Evolutionary conservation across 306 rosid species (phyloP).

Genomic region (Betula pendula): DNA sequence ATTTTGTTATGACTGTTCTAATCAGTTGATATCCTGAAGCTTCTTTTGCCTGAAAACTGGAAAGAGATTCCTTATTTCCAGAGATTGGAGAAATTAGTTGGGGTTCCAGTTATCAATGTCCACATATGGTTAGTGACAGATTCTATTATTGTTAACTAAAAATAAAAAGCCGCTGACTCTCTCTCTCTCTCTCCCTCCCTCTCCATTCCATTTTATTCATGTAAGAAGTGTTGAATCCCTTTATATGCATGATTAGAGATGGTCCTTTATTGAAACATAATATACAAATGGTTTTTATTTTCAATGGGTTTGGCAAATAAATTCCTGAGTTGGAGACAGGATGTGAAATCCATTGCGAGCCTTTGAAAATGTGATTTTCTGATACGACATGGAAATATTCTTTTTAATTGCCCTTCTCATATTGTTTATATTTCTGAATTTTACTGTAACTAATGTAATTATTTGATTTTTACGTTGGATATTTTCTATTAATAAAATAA

Average conservation of each 20-base stretch:
- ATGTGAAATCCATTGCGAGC: constrained; percentile 5
- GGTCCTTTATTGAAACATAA: constrained; percentile 8
- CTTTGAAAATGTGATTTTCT: constrained; percentile 7
- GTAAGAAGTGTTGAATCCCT: constrained; percentile 6
- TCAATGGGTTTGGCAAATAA: constrained; percentile 13
- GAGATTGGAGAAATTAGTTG: constrained; percentile 86
- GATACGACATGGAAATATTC: constrained; percentile 10
- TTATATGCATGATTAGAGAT: neutral
- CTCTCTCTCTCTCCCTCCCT: neutral
- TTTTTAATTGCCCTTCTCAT: neutral
- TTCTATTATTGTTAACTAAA: constrained; percentile 7
- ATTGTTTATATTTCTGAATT: constrained; percentile 6
- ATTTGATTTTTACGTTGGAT: neutral
- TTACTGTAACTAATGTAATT: neutral
- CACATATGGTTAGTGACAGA: constrained; percentile 78
- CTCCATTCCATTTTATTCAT: constrained; percentile 12
- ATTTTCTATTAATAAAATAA: neutral
- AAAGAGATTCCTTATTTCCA: constrained; percentile 86
- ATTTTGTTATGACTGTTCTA: constrained; percentile 16
- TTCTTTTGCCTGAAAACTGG: constrained; percentile 84
- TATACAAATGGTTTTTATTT: constrained; percentile 8
- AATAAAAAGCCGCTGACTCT: constrained; percentile 1
- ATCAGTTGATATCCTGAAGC: constrained; percentile 92
- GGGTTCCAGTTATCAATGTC: constrained; percentile 94
- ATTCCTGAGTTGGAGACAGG: constrained; percentile 11